Evolutionary conservation across 306 rosid species (phyloP), one percentile per base, ranked within the genome.

Genomic region (Rosa rugosa): DNA sequence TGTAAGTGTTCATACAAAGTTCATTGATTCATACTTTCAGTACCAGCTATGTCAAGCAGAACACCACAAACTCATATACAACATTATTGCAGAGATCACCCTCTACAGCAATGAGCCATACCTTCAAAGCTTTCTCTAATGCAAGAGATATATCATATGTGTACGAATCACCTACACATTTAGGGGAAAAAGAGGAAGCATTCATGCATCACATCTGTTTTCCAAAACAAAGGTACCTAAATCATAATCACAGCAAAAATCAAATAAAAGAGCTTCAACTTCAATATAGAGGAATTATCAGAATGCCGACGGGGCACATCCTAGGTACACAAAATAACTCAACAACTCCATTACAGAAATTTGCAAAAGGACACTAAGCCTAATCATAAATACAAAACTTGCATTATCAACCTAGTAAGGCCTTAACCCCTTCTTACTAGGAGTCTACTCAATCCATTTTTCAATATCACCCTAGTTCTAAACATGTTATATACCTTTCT

Each of bases 71-170:
- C 64, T 82, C 31, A 27, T 50, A 45, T 60, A 47, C 42, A 56
- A 22, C 75, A 77, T 76, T 53, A 77, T 73, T 12, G 42, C 41
- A 23, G 77, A 6, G 16, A 73, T 69, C 66, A 75, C 57, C 68
- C 67, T 74, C 83, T 73, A 78, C 49, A 69, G 54, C 44, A 45
- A 71, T 49, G 77, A 80, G 75, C 53, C 75, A 83, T 89, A 89
- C 99, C 97, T 94, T 87, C 86, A 94, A 85, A 53, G 97, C 95
- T 83, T 87, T 92, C 91, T 94, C 99, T 36, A 94, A 87, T 69
- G 89, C 88, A 69, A 87, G 85, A 83, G 97, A 82, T 14, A 91
- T 67, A 64, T 62, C 80, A 79, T 83, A 82, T 67, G 86, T 83
- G 85, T 84, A 91, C 17, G 88, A 87, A 86, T 88, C 91, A 68